Conservation (phyloP, 169 alveolate genomes). For the Plasmodium fragile region DNA sequence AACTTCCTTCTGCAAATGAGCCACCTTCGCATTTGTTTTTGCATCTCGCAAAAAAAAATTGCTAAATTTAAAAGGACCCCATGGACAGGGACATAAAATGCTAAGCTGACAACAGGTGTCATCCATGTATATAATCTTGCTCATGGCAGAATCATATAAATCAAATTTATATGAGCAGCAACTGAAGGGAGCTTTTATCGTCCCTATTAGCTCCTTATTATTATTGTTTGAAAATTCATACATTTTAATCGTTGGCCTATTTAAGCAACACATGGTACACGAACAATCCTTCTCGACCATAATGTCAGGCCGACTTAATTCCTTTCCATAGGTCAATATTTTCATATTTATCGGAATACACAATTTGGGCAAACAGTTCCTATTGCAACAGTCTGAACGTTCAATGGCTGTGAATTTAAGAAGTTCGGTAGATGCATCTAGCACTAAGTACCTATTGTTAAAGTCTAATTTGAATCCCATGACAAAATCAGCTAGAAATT, state of each 20-base stretch:
- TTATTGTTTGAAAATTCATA: slow-evolving; percentile 71
- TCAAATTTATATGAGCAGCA: slow-evolving; percentile 70
- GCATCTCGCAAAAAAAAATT: slow-evolving; percentile 69
- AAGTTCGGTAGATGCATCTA: slow-evolving; percentile 37
- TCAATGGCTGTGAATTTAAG: slow-evolving; percentile 50
- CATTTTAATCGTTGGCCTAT: slow-evolving; percentile 70
- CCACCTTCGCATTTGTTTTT: slow-evolving; percentile 44
- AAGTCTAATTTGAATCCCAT: slow-evolving; percentile 50
- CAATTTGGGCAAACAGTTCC: slow-evolving; percentile 68
- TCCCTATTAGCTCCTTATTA: slow-evolving; percentile 60
- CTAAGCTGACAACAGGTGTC: slow-evolving; percentile 68
- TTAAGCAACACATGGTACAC: slow-evolving; percentile 45
- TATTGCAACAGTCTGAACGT: slow-evolving; percentile 26
- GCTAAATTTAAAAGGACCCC: slow-evolving; percentile 58
- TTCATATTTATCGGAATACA: slow-evolving; percentile 70
- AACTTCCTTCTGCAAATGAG: slow-evolving; percentile 61
- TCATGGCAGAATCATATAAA: slow-evolving; percentile 60
- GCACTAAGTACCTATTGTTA: slow-evolving; percentile 41
- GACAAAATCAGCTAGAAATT: slow-evolving; percentile 54
- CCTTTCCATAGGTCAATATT: slow-evolving; percentile 54
- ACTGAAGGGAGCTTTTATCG: slow-evolving; percentile 47
- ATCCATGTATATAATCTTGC: slow-evolving; percentile 64
- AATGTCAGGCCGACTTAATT: slow-evolving; percentile 49
- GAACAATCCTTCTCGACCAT: slow-evolving; percentile 60
- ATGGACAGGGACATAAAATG: slow-evolving; percentile 57